A percentile compares a stretch with the other conserved stretches of the same genome.
phyloP scores from a whole-genome alignment of 257 asterid species.

The Cruciata laevipes region DNA sequence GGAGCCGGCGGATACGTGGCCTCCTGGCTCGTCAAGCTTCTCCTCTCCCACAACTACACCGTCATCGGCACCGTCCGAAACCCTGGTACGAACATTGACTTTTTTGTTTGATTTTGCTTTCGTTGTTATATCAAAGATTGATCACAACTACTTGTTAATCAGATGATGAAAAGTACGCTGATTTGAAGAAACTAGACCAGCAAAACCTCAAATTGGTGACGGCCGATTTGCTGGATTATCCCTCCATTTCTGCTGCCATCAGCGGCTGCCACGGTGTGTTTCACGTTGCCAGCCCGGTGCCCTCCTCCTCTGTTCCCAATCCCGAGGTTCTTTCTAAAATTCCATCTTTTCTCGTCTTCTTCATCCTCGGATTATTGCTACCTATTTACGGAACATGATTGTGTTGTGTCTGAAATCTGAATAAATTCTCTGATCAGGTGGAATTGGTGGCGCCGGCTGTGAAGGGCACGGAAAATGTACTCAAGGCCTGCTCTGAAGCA shows the following conservation, averaged over 20 bases:
- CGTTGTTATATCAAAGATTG: neutral
- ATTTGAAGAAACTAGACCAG: slow-evolving; percentile 48
- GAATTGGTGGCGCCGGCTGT: slow-evolving; percentile 74
- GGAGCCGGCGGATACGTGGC: slow-evolving; percentile 79
- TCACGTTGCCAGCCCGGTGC: slow-evolving; percentile 80
- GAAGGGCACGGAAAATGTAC: slow-evolving; percentile 63
- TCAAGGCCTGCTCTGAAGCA: slow-evolving; percentile 65
- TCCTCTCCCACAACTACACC: slow-evolving; percentile 46
- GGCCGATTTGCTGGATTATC: slow-evolving; percentile 67
- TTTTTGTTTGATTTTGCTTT: neutral
- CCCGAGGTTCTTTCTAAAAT: slow-evolving; percentile 64
- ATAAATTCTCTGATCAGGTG: no score
- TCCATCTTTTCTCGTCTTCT: no score
- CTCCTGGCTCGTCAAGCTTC: slow-evolving; percentile 68
- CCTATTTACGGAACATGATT: no score
- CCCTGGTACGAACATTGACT: slow-evolving; percentile 31
- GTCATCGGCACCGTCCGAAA: slow-evolving; percentile 73
- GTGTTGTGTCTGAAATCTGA: slow-evolving; percentile 8
- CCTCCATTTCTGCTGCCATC: slow-evolving; percentile 55
- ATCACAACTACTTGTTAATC: neutral
- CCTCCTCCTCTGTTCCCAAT: slow-evolving; percentile 44
- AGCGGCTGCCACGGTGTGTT: slow-evolving; percentile 72
- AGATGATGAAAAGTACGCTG: slow-evolving; percentile 53
- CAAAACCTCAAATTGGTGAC: slow-evolving; percentile 48
- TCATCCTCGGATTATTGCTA: no score